Percentiles rank a stretch among this genome's conserved stretches.
These are phyloP conservation scores for Calocera cornea DNA, from an alignment of 768 basidiomycete species.

Conservation along the genomic window DNA sequence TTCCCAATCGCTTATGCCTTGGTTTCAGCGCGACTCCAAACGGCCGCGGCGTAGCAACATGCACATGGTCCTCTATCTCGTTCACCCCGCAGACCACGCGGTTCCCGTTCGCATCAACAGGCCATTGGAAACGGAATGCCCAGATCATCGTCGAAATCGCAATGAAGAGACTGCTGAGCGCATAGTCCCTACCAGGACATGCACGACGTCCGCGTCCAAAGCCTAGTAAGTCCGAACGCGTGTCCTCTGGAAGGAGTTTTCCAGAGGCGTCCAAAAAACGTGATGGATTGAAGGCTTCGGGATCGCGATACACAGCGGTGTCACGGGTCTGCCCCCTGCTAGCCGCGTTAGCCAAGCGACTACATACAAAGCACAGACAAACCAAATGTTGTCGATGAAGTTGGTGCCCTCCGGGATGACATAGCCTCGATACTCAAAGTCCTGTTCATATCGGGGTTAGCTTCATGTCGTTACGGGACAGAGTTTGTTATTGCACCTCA, in stretches of 20 bases:
- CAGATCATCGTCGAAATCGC: not conserved
- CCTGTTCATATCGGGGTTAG: not conserved
- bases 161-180: not conserved
- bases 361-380: not conserved
- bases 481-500: not conserved
- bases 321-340: not conserved
- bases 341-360: not conserved
- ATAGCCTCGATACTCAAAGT: conserved; percentile 10
- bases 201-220: not conserved
- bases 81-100: not conserved
- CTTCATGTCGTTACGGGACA: not conserved
- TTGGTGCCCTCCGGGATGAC: conserved; percentile 12
- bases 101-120: not conserved
- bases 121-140: not conserved
- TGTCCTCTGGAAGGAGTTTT: not conserved
- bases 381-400: conserved; percentile 16
- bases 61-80: not conserved
- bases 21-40: not conserved
- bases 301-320: not conserved
- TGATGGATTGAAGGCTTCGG: not conserved
- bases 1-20: not conserved
- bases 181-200: not conserved
- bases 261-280: not conserved
- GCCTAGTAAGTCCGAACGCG: not conserved
- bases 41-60: not conserved